Base-by-base conservation (phyloP, 495 filamentous ascomycete genomes). In the Hypoxylon rickii region DNA sequence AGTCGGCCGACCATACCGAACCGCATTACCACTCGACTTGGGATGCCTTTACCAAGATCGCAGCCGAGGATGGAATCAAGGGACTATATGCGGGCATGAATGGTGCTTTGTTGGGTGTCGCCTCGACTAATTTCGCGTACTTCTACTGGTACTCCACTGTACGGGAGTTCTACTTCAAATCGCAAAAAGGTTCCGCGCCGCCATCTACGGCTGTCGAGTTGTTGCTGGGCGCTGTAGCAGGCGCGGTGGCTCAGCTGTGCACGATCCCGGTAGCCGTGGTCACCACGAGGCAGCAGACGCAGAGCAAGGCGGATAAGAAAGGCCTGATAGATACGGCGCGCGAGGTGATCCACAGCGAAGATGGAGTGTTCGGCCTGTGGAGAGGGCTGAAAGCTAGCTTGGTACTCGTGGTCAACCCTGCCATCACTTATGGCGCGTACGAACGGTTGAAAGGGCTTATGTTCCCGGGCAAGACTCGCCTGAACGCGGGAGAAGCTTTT, bases 81-180 rank as follows among this genome's bases (percentile, higher is more conserved):
- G 94, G 95, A 2, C 82, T 99, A 17, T 99, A 97, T 66, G 84
- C 89, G 36, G 94, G 94, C 41, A 92, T 99, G 66, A 73, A 80
- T 40, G 92, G 95, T 13, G 83, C 90, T 5, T 79, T 99, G 8
- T 73, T 97, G 13, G 94, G 94, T 36, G 95, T 97, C 11, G 93
- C 90, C 6, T 96, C 92, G 11, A 97, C 92, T 50, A 99, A 99
- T 69, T 99, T 99, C 67, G 94, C 94, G 54, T 99, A 99, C 74
- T 99, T 99, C 67, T 99, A 97, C 78, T 99, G 94, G 94, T 97
- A 99, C 72, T 92, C 90, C 16, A 70, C 91, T 13, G 90, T 97
- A 11, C 87, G 94, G 36, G 83, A 82, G 10, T 73, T 96, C 31
- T 97, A 97, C 69, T 73, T 92, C 68, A 81, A 83, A 22, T 87